Evolutionary conservation across 2,329 filamentous ascomycete genomes (phyloP), one percentile per base, ranked within the genome.

Genomic region (Phialophora expanda): DNA sequence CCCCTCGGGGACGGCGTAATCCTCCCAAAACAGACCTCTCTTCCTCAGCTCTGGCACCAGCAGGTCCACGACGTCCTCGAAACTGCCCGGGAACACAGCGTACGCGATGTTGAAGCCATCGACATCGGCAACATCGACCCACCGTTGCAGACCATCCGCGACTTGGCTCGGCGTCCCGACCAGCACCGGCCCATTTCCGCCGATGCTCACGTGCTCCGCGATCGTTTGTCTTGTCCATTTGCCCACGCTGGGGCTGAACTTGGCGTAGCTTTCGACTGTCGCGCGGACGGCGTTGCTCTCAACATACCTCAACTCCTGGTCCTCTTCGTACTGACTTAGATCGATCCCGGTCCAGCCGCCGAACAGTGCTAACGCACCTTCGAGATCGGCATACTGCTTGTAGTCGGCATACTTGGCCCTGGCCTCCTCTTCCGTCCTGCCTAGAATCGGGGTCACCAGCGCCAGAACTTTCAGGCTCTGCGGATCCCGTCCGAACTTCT

Each of bases 41-140:
- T 67, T 61, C 57, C 71, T 73, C 20, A 91, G 78, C 70, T 90
- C 89, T 0, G 89, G 89, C 1, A 91, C 74, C 6, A 91, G 76
- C 1, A 89, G 79, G 28, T 90, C 86, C 48, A 87, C 84, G 12
- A 91, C 86, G 69, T 91, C 89, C 65, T 87, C 84, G 77, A 90
- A 91, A 0, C 87, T 87, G 64, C 86, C 84, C 0, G 88, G 89
- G 71, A 88, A 88, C n/a, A 89, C 77, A 0, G 86, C 85, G 68
- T 91, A 90, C 1, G 86, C 86, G 24, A 84, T 65, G 70, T 92
- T 92, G 77, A 92, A 92, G 0, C 89, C 89, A 73, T 92, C 89
- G 0, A 92, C 84, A 69, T 90, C 89, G 0, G 87, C 88, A 73
- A 90, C 88, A 4, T 80, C 73, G 0, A 90, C 80, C 89, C 89